Conservation (phyloP, 2,329 filamentous ascomycete genomes). For the Fusarium camptoceras region DNA sequence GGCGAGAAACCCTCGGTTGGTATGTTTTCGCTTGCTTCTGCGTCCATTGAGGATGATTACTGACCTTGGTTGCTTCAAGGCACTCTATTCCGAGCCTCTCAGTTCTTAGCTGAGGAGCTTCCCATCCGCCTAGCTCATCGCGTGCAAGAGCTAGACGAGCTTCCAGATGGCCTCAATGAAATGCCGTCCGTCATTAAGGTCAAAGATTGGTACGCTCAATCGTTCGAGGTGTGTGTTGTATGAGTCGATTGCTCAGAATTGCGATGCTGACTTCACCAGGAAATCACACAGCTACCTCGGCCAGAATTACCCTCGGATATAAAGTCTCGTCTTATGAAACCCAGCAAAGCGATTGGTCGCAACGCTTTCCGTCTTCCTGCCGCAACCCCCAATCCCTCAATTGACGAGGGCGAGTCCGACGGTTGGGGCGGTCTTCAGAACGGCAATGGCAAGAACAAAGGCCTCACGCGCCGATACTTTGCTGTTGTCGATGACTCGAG, state of each 20-base stretch:
- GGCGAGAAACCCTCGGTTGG: slow-evolving; percentile 92
- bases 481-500: slow-evolving; percentile 87
- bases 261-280: slow-evolving; percentile 62
- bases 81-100: slow-evolving; percentile 95
- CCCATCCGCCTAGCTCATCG: slow-evolving; percentile 96
- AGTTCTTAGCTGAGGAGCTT: slow-evolving; percentile 97
- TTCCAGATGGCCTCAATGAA: slow-evolving; percentile 95
- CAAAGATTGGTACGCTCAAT: slow-evolving; percentile 98
- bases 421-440: slow-evolving; percentile 63
- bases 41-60: slow-evolving; percentile 75
- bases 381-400: slow-evolving; percentile 89
- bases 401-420: slow-evolving; percentile 83
- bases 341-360: slow-evolving; percentile 67
- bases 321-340: slow-evolving; percentile 80
- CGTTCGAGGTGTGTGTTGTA: slow-evolving; percentile 81
- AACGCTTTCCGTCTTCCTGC: slow-evolving; percentile 78
- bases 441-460: slow-evolving; percentile 61
- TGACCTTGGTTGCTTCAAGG: slow-evolving; percentile 62
- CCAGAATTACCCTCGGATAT: slow-evolving; percentile 81
- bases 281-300: slow-evolving; percentile 88
- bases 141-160: slow-evolving; percentile 90
- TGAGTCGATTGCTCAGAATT: background rate
- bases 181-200: slow-evolving; percentile 98
- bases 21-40: slow-evolving; percentile 79
- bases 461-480: slow-evolving; percentile 76